phyloP scores from a whole-genome alignment of 345 rosid species.

The Populus euphratica region DNA sequence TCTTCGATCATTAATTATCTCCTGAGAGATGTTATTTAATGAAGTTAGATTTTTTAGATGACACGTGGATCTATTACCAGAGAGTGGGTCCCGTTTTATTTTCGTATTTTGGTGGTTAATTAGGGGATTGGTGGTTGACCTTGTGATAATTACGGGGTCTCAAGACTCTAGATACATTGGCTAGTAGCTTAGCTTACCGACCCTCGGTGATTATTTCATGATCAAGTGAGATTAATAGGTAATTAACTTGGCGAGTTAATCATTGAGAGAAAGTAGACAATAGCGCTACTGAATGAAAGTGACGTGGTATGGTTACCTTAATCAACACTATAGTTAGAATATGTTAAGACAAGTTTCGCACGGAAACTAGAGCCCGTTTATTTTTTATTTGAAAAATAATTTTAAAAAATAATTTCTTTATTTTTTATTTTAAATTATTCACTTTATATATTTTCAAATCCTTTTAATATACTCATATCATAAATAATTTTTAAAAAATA shows the following conservation, averaged over 20 bases:
- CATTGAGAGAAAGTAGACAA: not conserved
- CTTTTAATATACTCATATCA: accelerated
- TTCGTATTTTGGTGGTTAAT: constrained; percentile 7
- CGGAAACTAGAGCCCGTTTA: too few species aligned
- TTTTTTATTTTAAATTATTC: too few species aligned
- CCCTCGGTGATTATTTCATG: not conserved
- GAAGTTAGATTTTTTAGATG: constrained; percentile 16
- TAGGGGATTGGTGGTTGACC: constrained; percentile 13
- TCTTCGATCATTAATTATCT: not conserved
- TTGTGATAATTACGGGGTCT: not conserved
- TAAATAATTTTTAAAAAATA: too few species aligned
- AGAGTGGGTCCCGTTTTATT: constrained; percentile 21
- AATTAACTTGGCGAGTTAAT: not conserved
- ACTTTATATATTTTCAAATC: too few species aligned
- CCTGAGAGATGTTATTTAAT: constrained; percentile 7
- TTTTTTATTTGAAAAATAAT: too few species aligned
- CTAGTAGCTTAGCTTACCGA: too few species aligned
- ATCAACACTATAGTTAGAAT: too few species aligned
- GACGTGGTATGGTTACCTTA: not conserved
- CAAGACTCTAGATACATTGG: not conserved
- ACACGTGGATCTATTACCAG: constrained; percentile 38
- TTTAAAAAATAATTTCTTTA: too few species aligned
- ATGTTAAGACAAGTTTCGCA: too few species aligned
- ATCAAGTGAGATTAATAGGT: too few species aligned
- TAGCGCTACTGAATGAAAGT: not conserved